phyloP scores from a whole-genome alignment of 2,329 filamentous ascomycete genomes.

The Apiospora malaysiana region DNA sequence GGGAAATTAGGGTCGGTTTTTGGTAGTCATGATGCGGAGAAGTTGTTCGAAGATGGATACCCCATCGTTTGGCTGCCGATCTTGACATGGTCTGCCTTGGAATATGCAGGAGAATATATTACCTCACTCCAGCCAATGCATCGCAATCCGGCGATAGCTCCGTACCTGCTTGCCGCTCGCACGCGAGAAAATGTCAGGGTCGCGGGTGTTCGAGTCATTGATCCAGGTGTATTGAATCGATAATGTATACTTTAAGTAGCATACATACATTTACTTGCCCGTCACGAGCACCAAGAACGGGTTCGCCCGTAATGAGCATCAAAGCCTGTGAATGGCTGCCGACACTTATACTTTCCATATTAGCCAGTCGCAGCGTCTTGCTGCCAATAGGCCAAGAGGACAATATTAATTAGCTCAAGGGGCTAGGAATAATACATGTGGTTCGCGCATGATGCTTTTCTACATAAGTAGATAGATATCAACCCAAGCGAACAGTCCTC shows the following conservation, averaged over 20 bases:
- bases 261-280: no score
- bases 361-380: background rate
- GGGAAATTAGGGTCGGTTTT: background rate
- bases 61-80: background rate
- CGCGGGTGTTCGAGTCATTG: background rate
- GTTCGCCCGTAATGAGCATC: background rate
- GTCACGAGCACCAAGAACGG: background rate
- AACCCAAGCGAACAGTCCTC: conserved; percentile 59
- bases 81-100: conserved; percentile 16
- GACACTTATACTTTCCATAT: background rate
- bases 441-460: background rate
- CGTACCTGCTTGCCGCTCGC: background rate
- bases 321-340: background rate
- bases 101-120: background rate
- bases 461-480: background rate
- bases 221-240: background rate
- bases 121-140: conserved; percentile 1
- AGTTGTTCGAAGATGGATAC: background rate
- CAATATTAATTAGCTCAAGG: background rate
- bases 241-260: background rate
- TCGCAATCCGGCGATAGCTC: background rate
- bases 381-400: background rate
- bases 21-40: conserved; percentile 2
- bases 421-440: background rate
- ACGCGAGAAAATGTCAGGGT: background rate